Evolutionary conservation across 495 filamentous ascomycete species (phyloP), one percentile per base, ranked within the genome.

Genomic region (Penicillium fimorum): DNA sequence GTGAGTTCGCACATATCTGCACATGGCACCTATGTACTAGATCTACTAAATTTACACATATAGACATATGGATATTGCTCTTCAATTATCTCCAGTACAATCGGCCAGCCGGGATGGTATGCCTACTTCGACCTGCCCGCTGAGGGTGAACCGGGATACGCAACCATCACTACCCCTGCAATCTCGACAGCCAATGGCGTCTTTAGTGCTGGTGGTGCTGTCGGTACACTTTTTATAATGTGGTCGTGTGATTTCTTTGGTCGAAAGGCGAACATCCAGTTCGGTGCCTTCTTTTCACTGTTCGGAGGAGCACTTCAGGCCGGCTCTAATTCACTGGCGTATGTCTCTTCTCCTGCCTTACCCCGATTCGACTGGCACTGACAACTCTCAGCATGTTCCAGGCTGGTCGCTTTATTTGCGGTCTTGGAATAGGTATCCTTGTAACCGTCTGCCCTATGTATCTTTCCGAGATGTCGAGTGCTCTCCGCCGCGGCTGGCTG

Each of bases 51-150:
- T 27, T 53, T 18, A 42, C 32, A 37, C n/a, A 7, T 5, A 22
- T 38, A 74, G 71, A 74, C 77, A 20, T 79, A 75, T 52, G 70
- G 70, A 32, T 82, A 81, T 63, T 76, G 78, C 45, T 59, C 78
- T 15, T 78, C 79, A 2, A 75, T 80, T 50, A 80, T 83, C 40
- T 63, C 67, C 17, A 79, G 77, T 42, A 81, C 79, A 0, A 75
- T 83, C 53, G 80, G 80, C 22, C 80, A 81, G 54, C 78, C 78
- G 5, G 71, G 71, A 56, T 81, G 77, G 71, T 82, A 78, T 62
- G 60, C 53, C 11, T 76, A 75, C 62, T 73, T 81, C 56, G 56
- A 70, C 20, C 71, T 81, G 0, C 75, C 78, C 4, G 45, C 50
- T 1, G 62, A 69, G 32, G 70, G 65, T 30, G 64, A 74, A 30